Percentiles rank a stretch among this genome's conserved stretches.
Conservation (phyloP, 1,284 basidiomycete genomes). For the Sporisorium sorghi region DNA sequence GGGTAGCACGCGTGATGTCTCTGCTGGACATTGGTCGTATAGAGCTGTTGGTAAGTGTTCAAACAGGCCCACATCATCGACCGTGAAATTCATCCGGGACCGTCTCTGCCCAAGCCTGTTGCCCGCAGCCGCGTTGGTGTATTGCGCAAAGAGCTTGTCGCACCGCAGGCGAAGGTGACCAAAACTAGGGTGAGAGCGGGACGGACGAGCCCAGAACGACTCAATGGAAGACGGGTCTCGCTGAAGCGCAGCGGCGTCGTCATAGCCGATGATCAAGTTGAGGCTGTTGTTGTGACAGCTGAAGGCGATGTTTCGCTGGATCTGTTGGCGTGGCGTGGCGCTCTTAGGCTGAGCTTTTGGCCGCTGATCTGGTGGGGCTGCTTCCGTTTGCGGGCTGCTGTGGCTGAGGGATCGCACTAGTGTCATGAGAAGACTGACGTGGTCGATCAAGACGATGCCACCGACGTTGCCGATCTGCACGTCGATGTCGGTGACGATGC, state of each 20-base stretch:
- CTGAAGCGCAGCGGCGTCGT: slow-evolving; percentile 10
- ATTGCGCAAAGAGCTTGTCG: slow-evolving; percentile 23
- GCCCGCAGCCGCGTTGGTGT: not conserved
- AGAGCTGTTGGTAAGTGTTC: slow-evolving; percentile 37
- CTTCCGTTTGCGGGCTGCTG: not conserved
- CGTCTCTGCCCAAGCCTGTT: not conserved
- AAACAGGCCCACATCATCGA: slow-evolving; percentile 39
- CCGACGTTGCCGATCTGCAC: slow-evolving; percentile 35
- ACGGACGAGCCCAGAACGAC: slow-evolving; percentile 51
- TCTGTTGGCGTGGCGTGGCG: not conserved
- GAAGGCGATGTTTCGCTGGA: slow-evolving; percentile 9
- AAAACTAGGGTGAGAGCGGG: slow-evolving; percentile 41
- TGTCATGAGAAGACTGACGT: slow-evolving; percentile 23
- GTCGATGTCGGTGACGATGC: slow-evolving; percentile 28
- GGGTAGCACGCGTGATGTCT: slow-evolving; percentile 31
- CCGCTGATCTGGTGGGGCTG: not conserved
- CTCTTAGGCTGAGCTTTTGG: not conserved
- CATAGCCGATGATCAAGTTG: slow-evolving; percentile 50
- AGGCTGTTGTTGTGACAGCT: slow-evolving; percentile 25
- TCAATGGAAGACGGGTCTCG: slow-evolving; percentile 6
- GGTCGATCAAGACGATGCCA: slow-evolving; percentile 34
- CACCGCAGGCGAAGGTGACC: slow-evolving; percentile 53
- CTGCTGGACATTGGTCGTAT: slow-evolving; percentile 16
- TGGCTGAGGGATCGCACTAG: slow-evolving; percentile 3
- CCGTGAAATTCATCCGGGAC: slow-evolving; percentile 8